Evolutionary conservation across 2,329 filamentous ascomycete genomes (phyloP), one percentile per base, ranked within the genome.

Genomic region (Alternaria novae-zelandiae): DNA sequence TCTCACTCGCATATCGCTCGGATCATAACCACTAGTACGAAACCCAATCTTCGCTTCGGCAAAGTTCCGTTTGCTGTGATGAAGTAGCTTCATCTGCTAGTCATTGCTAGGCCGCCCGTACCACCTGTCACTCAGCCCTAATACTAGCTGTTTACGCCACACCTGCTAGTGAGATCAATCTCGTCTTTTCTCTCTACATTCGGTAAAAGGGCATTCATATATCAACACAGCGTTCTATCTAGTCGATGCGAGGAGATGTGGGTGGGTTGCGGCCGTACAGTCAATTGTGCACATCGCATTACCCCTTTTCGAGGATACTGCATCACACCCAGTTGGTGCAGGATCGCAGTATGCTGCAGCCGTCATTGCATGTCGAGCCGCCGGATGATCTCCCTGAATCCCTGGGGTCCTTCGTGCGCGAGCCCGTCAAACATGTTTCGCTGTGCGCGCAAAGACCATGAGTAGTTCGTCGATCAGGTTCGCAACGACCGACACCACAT

Each of bases 391-490:
- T 32, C 21, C 21, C 12, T 20, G 2, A 12, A 21, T 7, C 8
- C 21, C 49, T 32, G 17, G 32, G 21, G 23, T 30, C 3, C 49
- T 28, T 23, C 32, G 20, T 21, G 49, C 32, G 32, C 20, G 17
- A 20, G 20, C 12, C 17, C 26, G 49, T 51, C 30, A 28, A 28
- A 28, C 9, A 28, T 28, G 10, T 28, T 11, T 28, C 26, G 26
- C 26, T 28, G 26, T 28, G 30, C 17, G 49, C 32, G 49, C 28
- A 51, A 51, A 51, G 49, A 51, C 49, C 28, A 51, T 30, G 49
- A 51, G 49, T 32, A 51, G 49, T 51, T 51, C 12, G 49, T 51
- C 49, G 49, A 51, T 51, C 49, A 23, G 49, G 49, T 51, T 51
- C 28, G 28, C 28, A 12, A 51, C 17, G 30, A n/a, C 17, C 17